These are phyloP conservation scores for Lactarius hengduanensis DNA, from an alignment of 768 basidiomycete genomes.

Conservation along the genomic window DNA sequence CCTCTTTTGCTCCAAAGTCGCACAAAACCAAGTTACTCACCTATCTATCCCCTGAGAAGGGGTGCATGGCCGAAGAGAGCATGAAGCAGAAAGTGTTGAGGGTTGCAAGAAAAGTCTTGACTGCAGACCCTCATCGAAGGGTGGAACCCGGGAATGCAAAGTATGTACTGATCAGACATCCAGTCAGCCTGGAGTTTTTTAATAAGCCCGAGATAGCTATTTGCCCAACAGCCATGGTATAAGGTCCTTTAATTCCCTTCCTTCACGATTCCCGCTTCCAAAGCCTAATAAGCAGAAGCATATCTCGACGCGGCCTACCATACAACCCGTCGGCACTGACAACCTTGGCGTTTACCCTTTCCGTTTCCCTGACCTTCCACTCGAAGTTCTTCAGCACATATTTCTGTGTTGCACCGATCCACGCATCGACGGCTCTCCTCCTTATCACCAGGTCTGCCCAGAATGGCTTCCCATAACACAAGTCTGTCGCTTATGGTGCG, in stretches of 20 bases:
- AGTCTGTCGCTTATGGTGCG: constrained; percentile 19
- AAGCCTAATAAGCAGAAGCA: background rate
- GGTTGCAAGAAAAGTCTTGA: background rate
- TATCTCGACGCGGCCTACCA: background rate
- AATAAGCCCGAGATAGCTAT: background rate
- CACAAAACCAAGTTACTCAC: background rate
- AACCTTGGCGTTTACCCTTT: constrained; percentile 1
- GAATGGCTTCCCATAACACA: constrained; percentile 25
- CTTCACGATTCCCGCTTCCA: background rate
- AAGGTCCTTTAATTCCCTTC: background rate
- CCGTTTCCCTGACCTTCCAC: constrained; percentile 18
- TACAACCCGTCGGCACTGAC: background rate
- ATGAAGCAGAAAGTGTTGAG: constrained; percentile 10
- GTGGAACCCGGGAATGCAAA: background rate
- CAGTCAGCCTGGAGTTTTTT: background rate
- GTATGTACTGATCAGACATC: constrained; percentile 7
- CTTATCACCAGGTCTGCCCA: constrained; percentile 8
- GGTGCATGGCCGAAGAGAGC: constrained; percentile 6
- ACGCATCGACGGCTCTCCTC: background rate
- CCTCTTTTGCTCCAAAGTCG: background rate
- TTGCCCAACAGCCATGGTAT: background rate
- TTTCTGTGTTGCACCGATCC: constrained; percentile 17
- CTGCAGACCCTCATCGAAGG: background rate
- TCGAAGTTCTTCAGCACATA: constrained; percentile 17
- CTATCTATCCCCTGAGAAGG: background rate